Evolutionary conservation across 345 rosid genomes (phyloP), one percentile per base, ranked within the genome.

Genomic region (Populus davidiana): DNA sequence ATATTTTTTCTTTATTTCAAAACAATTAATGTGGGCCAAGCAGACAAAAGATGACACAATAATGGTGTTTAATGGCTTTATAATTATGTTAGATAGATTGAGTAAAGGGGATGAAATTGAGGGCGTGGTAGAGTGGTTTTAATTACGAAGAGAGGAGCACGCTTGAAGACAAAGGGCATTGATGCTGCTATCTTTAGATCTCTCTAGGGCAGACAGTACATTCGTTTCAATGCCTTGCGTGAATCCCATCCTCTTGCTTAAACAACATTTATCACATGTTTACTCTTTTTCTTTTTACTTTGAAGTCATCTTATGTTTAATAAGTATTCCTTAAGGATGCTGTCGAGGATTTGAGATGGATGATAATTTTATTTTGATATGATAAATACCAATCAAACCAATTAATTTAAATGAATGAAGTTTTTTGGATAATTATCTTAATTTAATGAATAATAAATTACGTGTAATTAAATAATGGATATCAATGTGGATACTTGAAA

Each of bases 111-210:
- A 77, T 71, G 72, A 73, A 70, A 52, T 67, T 63, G 77, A 73
- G 38, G 67, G 77, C 35, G 33, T 21, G 71, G 29, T 61, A 8
- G 23, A 20, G 52, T 54, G n/a, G 39, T 66, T n/a, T 36, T 59
- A 72, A 59, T 59, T 41, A 44, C 68, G 35, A 43, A 36, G 36
- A 63, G 47, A 63, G 73, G 36, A 33, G 75, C 84, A 79, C 18
- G 81, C 83, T 76, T 81, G 27, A 50, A 62, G 83, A 74, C 83
- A 76, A 76, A 76, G 66, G 73, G 8, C n/a, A 47, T 56, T 76
- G 81, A 71, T 75, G 76, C 33, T 67, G 1, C 31, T 68, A 1
- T 38, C 29, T 62, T 72, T 72, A 23, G 75, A 69, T 72, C 38
- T 71, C 72, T 35, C 52, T 8, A 50, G 38, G 59, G 61, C 44